Percentiles rank a stretch among this genome's conserved stretches.
These are phyloP conservation scores for Hirschioporus abietinus DNA, from an alignment of 768 basidiomycete genomes.

Conservation along the genomic window DNA sequence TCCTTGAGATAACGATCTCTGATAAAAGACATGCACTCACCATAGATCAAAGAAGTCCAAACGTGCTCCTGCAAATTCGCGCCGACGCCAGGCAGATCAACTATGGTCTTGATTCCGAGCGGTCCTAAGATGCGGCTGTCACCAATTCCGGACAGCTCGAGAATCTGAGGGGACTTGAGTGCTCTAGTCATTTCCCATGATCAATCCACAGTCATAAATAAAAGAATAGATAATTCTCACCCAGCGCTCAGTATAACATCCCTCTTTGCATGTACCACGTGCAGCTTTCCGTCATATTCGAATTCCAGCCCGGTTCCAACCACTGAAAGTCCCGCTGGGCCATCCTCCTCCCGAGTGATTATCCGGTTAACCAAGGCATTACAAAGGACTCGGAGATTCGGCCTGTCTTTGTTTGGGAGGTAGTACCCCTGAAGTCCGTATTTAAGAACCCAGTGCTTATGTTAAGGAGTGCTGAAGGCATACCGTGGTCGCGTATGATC, in stretches of 20 bases:
- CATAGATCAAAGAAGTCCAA: not conserved
- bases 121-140: conserved; percentile 26
- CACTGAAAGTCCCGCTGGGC: not conserved
- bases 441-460: conserved; percentile 3
- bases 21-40: not conserved
- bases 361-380: conserved; percentile 10
- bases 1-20: not conserved
- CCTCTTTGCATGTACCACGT: conserved; percentile 28
- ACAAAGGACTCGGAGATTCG: conserved; percentile 12
- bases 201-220: not conserved
- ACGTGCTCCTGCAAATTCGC: conserved; percentile 36
- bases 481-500: conserved; percentile 21
- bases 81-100: conserved; percentile 43
- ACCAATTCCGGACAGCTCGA: conserved; percentile 37
- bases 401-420: conserved; percentile 12
- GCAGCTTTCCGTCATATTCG: conserved; percentile 20
- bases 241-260: conserved; percentile 42
- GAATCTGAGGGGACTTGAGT: conserved; percentile 35
- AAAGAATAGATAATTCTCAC: conserved; percentile 17
- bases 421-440: conserved; percentile 13
- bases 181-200: conserved; percentile 22
- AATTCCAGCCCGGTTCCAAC: conserved; percentile 33
- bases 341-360: conserved; percentile 3
- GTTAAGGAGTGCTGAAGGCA: not conserved
- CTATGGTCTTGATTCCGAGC: conserved; percentile 26